A percentile compares a stretch with the other conserved stretches of the same genome.
Evolutionary conservation across 768 basidiomycete species (phyloP).

Genomic region (Lactifluus rugatus): DNA sequence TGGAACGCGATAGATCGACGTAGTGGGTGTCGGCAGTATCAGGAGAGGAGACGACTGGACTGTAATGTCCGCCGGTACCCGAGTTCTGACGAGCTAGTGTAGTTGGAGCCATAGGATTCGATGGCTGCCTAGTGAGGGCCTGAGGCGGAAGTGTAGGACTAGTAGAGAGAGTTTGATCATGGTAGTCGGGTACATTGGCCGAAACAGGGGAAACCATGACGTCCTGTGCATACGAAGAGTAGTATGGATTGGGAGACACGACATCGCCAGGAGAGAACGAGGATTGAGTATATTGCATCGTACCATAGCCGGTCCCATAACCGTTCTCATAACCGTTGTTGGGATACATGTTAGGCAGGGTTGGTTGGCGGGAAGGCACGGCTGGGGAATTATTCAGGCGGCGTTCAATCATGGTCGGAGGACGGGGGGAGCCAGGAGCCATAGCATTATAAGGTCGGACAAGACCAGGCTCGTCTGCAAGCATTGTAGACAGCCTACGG

Average conservation of each 20-base stretch:
- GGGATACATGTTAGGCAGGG: constrained; percentile 13
- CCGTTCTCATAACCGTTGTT: constrained; percentile 6
- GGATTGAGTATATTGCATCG: constrained; percentile 22
- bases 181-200: constrained; percentile 17
- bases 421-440: constrained; percentile 40
- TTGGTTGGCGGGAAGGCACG: constrained; percentile 11
- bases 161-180: not conserved
- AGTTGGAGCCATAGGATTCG: not conserved
- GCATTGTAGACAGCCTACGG: constrained; percentile 52
- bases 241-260: constrained; percentile 30
- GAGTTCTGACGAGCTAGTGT: constrained; percentile 22
- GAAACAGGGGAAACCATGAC: constrained; percentile 29
- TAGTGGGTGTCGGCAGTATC: constrained; percentile 35
- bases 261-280: constrained; percentile 23
- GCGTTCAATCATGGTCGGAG: constrained; percentile 57
- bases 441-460: constrained; percentile 30
- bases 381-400: constrained; percentile 28
- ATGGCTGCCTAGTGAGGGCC: constrained; percentile 18
- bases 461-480: constrained; percentile 31
- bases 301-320: constrained; percentile 20
- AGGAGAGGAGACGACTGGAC: constrained; percentile 14
- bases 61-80: constrained; percentile 15
- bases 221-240: constrained; percentile 32
- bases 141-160: constrained; percentile 1
- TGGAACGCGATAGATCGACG: constrained; percentile 54